Evolutionary conservation across 2,329 filamentous ascomycete species (phyloP).

Genomic region (Exophiala oligosperma): DNA sequence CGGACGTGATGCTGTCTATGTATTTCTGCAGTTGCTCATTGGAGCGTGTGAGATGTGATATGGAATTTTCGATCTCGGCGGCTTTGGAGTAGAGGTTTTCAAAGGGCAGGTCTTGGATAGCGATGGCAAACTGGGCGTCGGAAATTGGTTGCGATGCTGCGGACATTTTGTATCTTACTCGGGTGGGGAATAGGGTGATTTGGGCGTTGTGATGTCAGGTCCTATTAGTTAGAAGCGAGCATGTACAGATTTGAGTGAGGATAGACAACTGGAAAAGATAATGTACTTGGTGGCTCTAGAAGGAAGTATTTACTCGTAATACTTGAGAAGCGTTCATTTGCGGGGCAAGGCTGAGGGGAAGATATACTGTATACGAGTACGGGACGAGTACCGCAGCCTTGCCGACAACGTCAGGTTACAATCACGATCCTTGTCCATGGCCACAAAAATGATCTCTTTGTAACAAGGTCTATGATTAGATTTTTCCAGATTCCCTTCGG

Average conservation of each 20-base stretch:
- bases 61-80: constrained; percentile 60
- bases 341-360: background rate
- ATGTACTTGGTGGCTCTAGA: background rate
- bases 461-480: background rate
- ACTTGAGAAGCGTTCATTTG: background rate
- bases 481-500: background rate
- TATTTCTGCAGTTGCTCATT: constrained; percentile 59
- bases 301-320: background rate
- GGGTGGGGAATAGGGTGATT: background rate
- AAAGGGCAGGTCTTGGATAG: constrained; percentile 59
- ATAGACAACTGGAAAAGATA: no score
- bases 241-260: no score
- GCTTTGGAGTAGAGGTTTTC: constrained; percentile 61
- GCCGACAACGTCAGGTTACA: no score
- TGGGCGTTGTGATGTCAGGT: background rate
- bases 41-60: constrained; percentile 57
- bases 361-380: no score
- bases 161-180: constrained; percentile 45
- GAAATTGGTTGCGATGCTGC: constrained; percentile 50
- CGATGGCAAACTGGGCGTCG: constrained; percentile 52
- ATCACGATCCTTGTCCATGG: no score
- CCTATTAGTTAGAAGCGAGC: no score
- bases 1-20: constrained; percentile 35
- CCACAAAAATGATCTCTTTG: background rate
- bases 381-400: no score